phyloP scores from a whole-genome alignment of 345 rosid species.

The Pugionium cornutum region DNA sequence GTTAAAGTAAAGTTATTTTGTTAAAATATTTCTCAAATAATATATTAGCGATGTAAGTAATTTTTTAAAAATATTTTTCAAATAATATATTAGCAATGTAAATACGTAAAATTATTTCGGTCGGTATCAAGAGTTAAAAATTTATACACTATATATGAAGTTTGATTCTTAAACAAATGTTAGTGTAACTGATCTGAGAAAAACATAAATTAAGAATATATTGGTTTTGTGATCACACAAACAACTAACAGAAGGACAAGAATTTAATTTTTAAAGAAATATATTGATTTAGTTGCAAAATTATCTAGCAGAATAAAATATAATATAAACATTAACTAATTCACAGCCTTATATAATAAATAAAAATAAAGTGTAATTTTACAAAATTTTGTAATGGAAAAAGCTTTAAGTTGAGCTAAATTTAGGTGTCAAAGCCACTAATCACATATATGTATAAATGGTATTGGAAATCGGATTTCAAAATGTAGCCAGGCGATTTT shows the following conservation, averaged over 20 bases:
- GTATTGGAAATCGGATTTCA: constrained; percentile 33
- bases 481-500: constrained; percentile 28
- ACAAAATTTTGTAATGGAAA: background rate
- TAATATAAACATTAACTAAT: background rate
- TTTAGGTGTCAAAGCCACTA: constrained; percentile 41
- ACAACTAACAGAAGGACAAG: background rate
- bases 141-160: too few species aligned
- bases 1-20: too few species aligned
- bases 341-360: background rate
- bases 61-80: too few species aligned
- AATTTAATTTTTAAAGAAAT: background rate
- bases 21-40: too few species aligned
- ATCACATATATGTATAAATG: constrained; percentile 36
- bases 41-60: too few species aligned
- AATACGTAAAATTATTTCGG: too few species aligned
- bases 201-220: too few species aligned
- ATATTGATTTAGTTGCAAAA: background rate
- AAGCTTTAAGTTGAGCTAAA: constrained; percentile 25
- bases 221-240: background rate
- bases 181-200: too few species aligned
- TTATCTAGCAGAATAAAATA: background rate
- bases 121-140: too few species aligned
- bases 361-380: background rate
- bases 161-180: too few species aligned
- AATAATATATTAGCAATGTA: too few species aligned